A percentile compares a stretch with the other conserved stretches of the same genome.
Conservation (phyloP, 2,329 filamentous ascomycete species). For the Zymoseptoria pseudotritici region DNA sequence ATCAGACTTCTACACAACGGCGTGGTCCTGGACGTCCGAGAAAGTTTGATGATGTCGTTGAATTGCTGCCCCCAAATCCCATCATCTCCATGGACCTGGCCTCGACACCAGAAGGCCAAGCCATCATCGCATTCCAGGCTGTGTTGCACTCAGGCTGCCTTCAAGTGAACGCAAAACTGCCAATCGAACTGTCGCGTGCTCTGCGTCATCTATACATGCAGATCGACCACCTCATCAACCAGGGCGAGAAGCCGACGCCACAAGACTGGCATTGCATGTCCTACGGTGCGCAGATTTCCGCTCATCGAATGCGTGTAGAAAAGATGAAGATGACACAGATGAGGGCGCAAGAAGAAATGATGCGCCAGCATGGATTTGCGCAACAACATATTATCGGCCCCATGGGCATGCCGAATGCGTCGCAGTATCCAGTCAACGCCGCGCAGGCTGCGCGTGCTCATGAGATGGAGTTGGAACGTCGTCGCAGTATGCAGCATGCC, state of each 20-base stretch:
- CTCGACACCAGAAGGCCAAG: slow-evolving; percentile 24
- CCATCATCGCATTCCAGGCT: slow-evolving; percentile 26
- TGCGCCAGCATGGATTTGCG: slow-evolving; percentile 15
- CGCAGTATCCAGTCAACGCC: background rate
- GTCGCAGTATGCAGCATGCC: slow-evolving; percentile 16
- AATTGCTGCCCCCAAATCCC: slow-evolving; percentile 5
- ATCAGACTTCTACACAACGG: slow-evolving; percentile 8
- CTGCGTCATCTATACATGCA: slow-evolving; percentile 28
- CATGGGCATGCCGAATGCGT: slow-evolving; percentile 13
- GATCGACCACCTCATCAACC: slow-evolving; percentile 29
- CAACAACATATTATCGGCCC: slow-evolving; percentile 19
- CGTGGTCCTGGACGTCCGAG: slow-evolving; percentile 22
- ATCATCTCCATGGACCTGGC: slow-evolving; percentile 20
- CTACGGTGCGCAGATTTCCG: slow-evolving; percentile 26
- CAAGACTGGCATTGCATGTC: slow-evolving; percentile 25
- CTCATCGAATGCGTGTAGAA: slow-evolving; percentile 19
- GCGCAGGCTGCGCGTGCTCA: slow-evolving; percentile 14
- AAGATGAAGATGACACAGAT: slow-evolving; percentile 18
- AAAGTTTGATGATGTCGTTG: slow-evolving; percentile 14
- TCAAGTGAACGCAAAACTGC: slow-evolving; percentile 22
- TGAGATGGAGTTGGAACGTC: slow-evolving; percentile 19
- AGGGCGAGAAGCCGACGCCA: slow-evolving; percentile 14
- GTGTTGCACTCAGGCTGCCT: slow-evolving; percentile 26
- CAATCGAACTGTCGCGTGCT: slow-evolving; percentile 19
- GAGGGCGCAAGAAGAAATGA: slow-evolving; percentile 16